These are phyloP conservation scores for Talaromyces stipitatus DNA, from an alignment of 495 filamentous ascomycete species.

Conservation along the genomic window DNA sequence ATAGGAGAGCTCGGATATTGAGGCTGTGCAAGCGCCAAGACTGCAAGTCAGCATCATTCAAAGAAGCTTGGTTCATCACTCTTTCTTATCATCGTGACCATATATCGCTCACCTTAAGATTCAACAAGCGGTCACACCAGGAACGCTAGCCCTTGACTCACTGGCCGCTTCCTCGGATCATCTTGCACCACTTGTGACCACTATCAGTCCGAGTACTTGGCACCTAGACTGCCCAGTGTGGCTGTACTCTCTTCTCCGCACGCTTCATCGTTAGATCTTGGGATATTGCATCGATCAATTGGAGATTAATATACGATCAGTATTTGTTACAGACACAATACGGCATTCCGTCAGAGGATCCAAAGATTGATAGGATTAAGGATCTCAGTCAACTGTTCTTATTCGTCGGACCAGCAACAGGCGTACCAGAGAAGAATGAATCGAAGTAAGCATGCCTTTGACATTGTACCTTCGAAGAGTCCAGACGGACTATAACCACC, in stretches of 20 bases:
- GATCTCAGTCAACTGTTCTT: neutral
- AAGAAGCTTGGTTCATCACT: conserved; percentile 1
- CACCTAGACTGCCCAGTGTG: neutral
- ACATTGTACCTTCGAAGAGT: too few relatives aligned
- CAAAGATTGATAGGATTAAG: neutral
- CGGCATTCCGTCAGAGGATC: neutral
- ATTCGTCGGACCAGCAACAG: neutral
- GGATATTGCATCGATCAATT: neutral
- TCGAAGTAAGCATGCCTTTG: too few relatives aligned
- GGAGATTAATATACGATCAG: neutral
- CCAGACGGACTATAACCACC: neutral
- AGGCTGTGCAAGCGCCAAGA: conserved; percentile 2
- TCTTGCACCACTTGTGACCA: neutral
- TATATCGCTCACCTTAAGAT: neutral
- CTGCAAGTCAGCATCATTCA: neutral
- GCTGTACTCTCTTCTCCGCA: conserved; percentile 1
- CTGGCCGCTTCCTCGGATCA: too few relatives aligned
- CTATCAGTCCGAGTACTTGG: neutral
- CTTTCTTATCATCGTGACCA: neutral
- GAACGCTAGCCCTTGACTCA: neutral
- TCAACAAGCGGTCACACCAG: neutral
- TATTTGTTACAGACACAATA: neutral
- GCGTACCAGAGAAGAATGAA: neutral
- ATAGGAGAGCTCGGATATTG: neutral
- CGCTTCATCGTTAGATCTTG: neutral